A percentile compares a stretch with the other conserved stretches of the same genome.
phyloP scores from a whole-genome alignment of 2,329 filamentous ascomycete genomes.

The Metarhizium robertsii region DNA sequence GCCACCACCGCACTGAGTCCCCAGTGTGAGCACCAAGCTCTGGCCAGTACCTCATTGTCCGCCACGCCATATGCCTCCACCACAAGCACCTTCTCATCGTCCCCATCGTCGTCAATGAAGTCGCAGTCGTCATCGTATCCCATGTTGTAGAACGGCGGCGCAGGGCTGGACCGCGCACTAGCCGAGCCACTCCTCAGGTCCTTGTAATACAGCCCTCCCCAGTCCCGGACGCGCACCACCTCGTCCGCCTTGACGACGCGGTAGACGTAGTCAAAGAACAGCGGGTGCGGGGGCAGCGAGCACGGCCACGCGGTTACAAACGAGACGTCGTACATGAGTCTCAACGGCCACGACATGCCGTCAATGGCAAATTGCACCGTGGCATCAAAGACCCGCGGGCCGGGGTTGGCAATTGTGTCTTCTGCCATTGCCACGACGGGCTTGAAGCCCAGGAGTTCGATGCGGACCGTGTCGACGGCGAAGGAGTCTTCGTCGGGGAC shows the following conservation, averaged over 20 bases:
- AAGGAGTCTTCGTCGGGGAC: conserved; percentile 47
- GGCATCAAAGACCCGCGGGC: conserved; percentile 47
- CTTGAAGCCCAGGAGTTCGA: conserved; percentile 57
- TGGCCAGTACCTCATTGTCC: conserved; percentile 67
- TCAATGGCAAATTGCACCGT: conserved; percentile 55
- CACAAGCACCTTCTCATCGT: conserved; percentile 58
- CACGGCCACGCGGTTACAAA: conserved; percentile 60
- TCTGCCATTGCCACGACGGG: conserved; percentile 24
- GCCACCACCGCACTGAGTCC: conserved; percentile 63
- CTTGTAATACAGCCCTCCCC: conserved; percentile 40
- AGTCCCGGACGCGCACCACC: conserved; percentile 56
- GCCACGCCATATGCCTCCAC: conserved; percentile 64
- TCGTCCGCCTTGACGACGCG: conserved; percentile 51
- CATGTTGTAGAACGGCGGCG: conserved; percentile 14
- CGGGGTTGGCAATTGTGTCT: conserved; percentile 13
- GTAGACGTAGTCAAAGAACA: conserved; percentile 64
- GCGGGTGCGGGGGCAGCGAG: conserved; percentile 52
- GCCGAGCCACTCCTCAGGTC: conserved; percentile 12
- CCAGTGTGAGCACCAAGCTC: conserved; percentile 71
- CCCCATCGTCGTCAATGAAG: conserved; percentile 27
- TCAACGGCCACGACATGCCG: conserved; percentile 53
- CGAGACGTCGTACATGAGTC: conserved; percentile 54
- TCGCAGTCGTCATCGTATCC: conserved; percentile 10
- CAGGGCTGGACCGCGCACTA: conserved; percentile 27
- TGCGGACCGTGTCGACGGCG: conserved; percentile 54